Conservation (phyloP, 306 rosid genomes). For the Crotalaria pallida region DNA sequence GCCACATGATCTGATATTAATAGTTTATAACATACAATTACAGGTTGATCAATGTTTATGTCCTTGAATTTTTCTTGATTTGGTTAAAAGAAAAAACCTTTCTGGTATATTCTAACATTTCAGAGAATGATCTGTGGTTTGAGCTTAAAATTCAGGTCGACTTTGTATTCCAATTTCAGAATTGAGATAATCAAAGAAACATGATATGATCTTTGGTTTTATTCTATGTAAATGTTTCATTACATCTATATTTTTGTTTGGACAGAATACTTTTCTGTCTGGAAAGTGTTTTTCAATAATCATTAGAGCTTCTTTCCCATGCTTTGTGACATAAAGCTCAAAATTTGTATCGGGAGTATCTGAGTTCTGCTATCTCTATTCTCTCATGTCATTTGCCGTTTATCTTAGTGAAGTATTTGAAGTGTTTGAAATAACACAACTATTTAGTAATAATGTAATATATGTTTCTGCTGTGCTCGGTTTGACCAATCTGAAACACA, state of each 20-base stretch:
- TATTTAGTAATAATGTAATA: no score
- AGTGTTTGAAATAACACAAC: no score
- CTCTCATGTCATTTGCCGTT: no score
- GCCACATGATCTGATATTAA: neutral
- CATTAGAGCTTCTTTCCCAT: neutral
- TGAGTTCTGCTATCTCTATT: neutral
- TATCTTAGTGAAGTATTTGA: no score
- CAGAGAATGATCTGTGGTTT: neutral
- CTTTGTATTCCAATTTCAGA: no score
- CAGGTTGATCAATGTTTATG: neutral
- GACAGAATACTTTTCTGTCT: neutral
- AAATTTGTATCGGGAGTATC: neutral
- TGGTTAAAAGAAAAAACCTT: no score
- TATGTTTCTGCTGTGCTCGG: slow-evolving; percentile 61
- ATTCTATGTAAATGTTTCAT: neutral
- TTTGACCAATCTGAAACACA: slow-evolving; percentile 70
- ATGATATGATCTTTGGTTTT: neutral
- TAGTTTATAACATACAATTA: neutral
- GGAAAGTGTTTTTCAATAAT: neutral
- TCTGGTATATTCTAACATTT: neutral
- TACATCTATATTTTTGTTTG: neutral
- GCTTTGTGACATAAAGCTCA: neutral
- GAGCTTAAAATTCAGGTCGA: neutral
- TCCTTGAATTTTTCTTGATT: no score
- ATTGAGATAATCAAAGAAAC: neutral